phyloP scores from a whole-genome alignment of 495 filamentous ascomycete genomes.

The Penicillium bovifimosum region DNA sequence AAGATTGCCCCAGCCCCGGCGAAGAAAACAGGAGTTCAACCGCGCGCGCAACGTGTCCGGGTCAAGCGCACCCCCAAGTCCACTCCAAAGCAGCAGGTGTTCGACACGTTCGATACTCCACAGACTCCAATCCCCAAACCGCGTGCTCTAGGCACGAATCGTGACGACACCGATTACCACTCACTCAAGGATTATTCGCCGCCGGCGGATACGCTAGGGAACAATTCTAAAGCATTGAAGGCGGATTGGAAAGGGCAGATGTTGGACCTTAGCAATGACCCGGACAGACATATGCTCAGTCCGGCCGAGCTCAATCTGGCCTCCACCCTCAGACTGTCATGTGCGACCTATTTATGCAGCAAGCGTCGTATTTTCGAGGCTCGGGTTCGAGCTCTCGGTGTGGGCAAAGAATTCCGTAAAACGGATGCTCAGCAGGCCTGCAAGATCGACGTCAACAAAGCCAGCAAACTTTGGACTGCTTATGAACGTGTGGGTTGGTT shows the following conservation, averaged over 20 bases:
- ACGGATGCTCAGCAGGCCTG: slow-evolving; percentile 96
- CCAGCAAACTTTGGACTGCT: slow-evolving; percentile 88
- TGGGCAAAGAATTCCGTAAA: slow-evolving; percentile 87
- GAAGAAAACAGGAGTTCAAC: slow-evolving; percentile 26
- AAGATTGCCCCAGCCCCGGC: slow-evolving; percentile 45
- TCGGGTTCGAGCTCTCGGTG: slow-evolving; percentile 60
- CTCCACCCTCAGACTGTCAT: slow-evolving; percentile 74
- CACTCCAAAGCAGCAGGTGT: slow-evolving; percentile 42
- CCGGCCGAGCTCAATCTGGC: slow-evolving; percentile 74
- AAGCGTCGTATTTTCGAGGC: slow-evolving; percentile 89
- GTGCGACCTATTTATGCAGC: slow-evolving; percentile 87
- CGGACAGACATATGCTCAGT: slow-evolving; percentile 70
- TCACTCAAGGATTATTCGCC: slow-evolving; percentile 75
- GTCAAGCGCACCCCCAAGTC: slow-evolving; percentile 44
- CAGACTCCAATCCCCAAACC: slow-evolving; percentile 33
- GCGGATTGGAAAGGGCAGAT: slow-evolving; percentile 83
- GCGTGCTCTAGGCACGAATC: slow-evolving; percentile 50
- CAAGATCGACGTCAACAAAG: slow-evolving; percentile 99
- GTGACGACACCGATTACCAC: slow-evolving; percentile 85
- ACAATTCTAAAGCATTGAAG: slow-evolving; percentile 66
- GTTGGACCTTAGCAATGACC: slow-evolving; percentile 74
- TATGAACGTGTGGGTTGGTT: slow-evolving; percentile 92
- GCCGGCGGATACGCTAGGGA: slow-evolving; percentile 56
- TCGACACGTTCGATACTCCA: slow-evolving; percentile 41
- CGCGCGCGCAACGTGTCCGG: slow-evolving; percentile 32